These are phyloP conservation scores for Termitomyces sp. DNA, from an alignment of 768 basidiomycete species.

Conservation along the genomic window DNA sequence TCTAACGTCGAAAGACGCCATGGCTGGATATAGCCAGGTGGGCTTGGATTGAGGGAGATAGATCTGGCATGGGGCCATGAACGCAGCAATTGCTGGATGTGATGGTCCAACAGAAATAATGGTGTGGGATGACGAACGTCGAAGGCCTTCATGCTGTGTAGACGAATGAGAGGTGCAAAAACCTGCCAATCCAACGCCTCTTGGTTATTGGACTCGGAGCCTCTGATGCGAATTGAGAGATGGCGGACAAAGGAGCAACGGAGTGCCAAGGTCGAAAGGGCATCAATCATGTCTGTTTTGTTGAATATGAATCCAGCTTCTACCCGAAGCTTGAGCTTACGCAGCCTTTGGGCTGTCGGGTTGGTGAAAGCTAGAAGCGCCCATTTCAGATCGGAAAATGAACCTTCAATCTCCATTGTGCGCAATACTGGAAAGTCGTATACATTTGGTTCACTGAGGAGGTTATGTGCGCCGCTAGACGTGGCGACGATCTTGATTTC, in stretches of 20 bases:
- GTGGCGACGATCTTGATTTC: neutral
- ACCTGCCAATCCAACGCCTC: neutral
- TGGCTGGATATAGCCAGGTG: neutral
- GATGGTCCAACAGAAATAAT: neutral
- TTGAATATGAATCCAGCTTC: neutral
- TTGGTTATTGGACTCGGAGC: neutral
- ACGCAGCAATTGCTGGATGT: neutral
- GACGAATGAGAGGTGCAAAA: neutral
- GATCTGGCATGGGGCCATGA: neutral
- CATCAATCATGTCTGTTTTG: neutral
- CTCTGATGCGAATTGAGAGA: neutral
- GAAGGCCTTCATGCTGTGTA: neutral
- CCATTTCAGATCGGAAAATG: neutral
- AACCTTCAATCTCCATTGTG: neutral
- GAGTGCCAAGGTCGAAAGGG: neutral
- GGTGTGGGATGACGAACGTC: neutral
- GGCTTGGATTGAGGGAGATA: neutral
- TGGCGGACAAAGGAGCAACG: neutral
- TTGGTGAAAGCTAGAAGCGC: neutral
- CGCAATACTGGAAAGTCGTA: neutral
- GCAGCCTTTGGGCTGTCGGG: neutral
- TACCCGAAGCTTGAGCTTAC: neutral
- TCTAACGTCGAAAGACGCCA: neutral
- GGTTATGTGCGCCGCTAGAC: neutral
- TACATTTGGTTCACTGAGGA: neutral